Conservation (phyloP, 2,329 filamentous ascomycete species). For the Ascosphaera apis region DNA sequence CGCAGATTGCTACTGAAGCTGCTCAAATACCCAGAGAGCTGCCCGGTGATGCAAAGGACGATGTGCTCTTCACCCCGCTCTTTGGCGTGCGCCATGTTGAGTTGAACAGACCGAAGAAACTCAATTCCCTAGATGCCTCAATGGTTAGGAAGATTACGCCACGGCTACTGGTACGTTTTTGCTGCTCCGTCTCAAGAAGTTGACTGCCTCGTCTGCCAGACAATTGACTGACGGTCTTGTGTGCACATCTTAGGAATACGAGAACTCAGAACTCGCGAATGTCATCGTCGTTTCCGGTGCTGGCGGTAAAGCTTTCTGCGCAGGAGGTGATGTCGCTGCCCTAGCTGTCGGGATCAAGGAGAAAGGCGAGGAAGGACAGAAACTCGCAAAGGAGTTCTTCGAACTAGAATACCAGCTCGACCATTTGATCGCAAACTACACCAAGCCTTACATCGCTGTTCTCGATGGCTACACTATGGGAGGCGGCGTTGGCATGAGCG, state of each 20-base stretch:
- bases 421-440: slow-evolving; percentile 81
- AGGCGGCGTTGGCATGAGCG: slow-evolving; percentile 77
- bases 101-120: slow-evolving; percentile 78
- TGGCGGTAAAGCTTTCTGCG: slow-evolving; percentile 68
- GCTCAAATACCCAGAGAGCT: slow-evolving; percentile 27
- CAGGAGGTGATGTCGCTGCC: slow-evolving; percentile 69
- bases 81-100: slow-evolving; percentile 83
- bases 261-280: slow-evolving; percentile 83
- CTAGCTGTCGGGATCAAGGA: slow-evolving; percentile 49
- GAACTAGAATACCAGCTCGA: slow-evolving; percentile 88
- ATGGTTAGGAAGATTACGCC: slow-evolving; percentile 93
- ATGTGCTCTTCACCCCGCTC: slow-evolving; percentile 75
- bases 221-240: too few relatives aligned
- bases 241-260: slow-evolving; percentile 46
- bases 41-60: slow-evolving; percentile 52
- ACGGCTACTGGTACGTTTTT: slow-evolving; percentile 35
- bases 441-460: slow-evolving; percentile 79
- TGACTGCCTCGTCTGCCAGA: too few relatives aligned
- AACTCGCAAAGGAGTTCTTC: slow-evolving; percentile 66
- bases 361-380: slow-evolving; percentile 43
- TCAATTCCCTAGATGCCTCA: slow-evolving; percentile 78
- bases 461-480: slow-evolving; percentile 99
- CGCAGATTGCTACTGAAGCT: slow-evolving; percentile 20
- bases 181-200: too few relatives aligned
- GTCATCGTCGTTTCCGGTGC: slow-evolving; percentile 79